Evolutionary conservation across 1,284 basidiomycete species (phyloP), one percentile per base, ranked within the genome.

Genomic region (Pascua sp.): DNA sequence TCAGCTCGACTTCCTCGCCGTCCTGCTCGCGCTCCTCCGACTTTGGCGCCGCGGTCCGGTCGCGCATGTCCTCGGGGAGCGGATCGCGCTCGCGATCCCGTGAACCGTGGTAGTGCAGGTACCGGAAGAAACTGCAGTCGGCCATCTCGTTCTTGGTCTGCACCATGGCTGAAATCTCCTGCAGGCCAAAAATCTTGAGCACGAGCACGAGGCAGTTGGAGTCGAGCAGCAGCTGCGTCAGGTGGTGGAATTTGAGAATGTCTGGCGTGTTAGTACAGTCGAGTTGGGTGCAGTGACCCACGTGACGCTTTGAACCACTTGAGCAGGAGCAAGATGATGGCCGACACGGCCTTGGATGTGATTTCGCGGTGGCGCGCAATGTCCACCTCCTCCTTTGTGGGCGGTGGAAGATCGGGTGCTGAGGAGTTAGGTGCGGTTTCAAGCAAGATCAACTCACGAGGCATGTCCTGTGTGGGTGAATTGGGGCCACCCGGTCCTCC

Each of bases 301-400:
- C 92, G 93, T 51, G 92, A 96, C 39, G 90, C 90, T 77, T 98
- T 98, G 83, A 98, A 97, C 96, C 96, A 99, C 73, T 97, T 97
- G 63, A 98, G 77, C 4, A 89, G 85, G 42, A 98, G 78, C 1
- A 98, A 79, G 15, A 99, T 76, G 62, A 98, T 96, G 1, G 94
- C 93, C 16, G 94, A 97, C 8, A 98, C 90, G 0, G 92, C 93
- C 77, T 99, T 98, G 8, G 91, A 92, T 0, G 91, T 95, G 67
- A 99, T 96, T 76, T 99, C 96, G 42, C 96, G 89, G 77, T 98
- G 96, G 8, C 96, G 86, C 40, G 87, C 87, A 43, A 96, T 89
- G 72, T 99, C 96, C 54, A 93, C 85, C 66, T 98, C 96, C 64
- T 98, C 94, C n/a, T 92, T 80, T 1, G 89, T 89, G 5, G 86